These are phyloP conservation scores for Colletotrichum chrysophilum DNA, from an alignment of 2,329 filamentous ascomycete genomes.

Conservation along the genomic window DNA sequence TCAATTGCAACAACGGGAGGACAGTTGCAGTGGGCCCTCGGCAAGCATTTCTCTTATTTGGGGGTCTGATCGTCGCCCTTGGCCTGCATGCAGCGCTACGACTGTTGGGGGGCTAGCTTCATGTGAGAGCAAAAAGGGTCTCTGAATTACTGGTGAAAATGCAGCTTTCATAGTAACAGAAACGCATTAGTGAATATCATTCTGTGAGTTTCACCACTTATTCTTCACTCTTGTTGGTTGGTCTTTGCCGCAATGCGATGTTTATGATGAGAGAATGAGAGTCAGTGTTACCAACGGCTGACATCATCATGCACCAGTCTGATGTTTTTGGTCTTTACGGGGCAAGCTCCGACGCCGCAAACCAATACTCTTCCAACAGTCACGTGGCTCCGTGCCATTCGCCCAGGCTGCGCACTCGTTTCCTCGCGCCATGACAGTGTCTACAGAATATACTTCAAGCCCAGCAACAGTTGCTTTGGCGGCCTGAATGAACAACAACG, in stretches of 20 bases:
- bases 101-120: neutral
- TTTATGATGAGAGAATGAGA: neutral
- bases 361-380: neutral
- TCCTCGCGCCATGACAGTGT: neutral
- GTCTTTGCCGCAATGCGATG: neutral
- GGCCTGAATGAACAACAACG: fast-evolving
- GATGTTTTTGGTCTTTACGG: neutral
- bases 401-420: neutral
- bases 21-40: neutral
- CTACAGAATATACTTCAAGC: neutral
- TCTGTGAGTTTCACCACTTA: neutral
- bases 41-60: neutral
- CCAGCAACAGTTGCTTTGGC: neutral
- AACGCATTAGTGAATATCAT: fast-evolving
- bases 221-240: neutral
- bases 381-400: neutral
- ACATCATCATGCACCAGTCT: neutral
- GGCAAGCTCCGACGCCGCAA: neutral
- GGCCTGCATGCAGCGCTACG: neutral
- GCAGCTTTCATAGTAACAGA: neutral
- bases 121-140: neutral
- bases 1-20: neutral
- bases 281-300: neutral
- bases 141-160: neutral
- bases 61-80: neutral